Base-by-base conservation (phyloP, 495 filamentous ascomycete genomes). In the Trichoderma reesei region DNA sequence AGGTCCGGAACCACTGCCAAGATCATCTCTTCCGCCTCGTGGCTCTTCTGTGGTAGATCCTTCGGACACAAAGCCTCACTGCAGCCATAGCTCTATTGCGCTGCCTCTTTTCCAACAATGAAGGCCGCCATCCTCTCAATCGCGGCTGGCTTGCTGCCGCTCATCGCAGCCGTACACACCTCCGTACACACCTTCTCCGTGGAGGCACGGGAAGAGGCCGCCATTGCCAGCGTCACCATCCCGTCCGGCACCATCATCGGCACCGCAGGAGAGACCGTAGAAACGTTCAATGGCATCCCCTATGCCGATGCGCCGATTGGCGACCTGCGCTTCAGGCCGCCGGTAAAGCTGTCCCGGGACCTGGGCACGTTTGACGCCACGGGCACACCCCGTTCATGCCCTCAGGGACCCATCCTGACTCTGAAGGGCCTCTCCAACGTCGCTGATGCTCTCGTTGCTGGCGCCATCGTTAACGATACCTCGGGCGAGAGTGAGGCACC, bases 271-370 rank as follows among this genome's bases (percentile, higher is more conserved):
- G 77, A 79, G 46, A 59, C 62, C 26, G 83, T 82, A 5, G 79
- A 83, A 59, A 68, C 75, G 38, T 86, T 85, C 71, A 72, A 84
- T 0, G 83, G 81, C 5, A 79, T 85, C 2, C 80, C 82, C 0
- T 84, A 80, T 70, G 82, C 80, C 3, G 73, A 78, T 41, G 74
- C 76, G 48, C 79, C 77, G 0, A 61, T 81, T n/a, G 76, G 76
- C 5, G 65, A 73, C 51, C 70, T 83, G 39, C 71, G 82, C 3
- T 83, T 83, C 62, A 74, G 71, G 5, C 70, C 74, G 26, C 81
- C 81, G 8, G 70, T 76, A 60, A 68, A 78, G 1, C 62, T 80
- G n/a, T 81, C 82, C 59, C 68, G 73, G 16, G 74, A 72, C 7
- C 59, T 61, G 3, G 59, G 34, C 5, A 61, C 34, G 2, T 61